These are phyloP conservation scores for Annulohypoxylon nitens DNA, from an alignment of 495 filamentous ascomycete species.

Conservation along the genomic window DNA sequence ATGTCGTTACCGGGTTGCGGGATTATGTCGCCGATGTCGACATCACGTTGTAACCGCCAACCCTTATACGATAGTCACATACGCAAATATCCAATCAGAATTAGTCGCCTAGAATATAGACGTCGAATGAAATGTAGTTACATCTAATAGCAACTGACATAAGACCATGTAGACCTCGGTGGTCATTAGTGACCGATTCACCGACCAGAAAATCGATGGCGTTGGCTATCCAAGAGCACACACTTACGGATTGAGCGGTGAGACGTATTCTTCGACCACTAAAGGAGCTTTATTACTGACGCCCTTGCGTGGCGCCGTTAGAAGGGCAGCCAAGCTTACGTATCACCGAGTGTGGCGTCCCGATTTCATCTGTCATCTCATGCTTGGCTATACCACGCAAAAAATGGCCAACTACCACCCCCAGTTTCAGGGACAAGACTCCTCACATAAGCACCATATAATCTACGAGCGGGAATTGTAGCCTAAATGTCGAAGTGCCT, in stretches of 20 bases:
- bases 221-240: neutral
- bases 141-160: conserved; percentile 4
- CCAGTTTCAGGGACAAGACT: conserved; percentile 1
- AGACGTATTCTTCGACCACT: conserved; percentile 18
- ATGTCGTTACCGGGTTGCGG: neutral
- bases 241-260: conserved; percentile 11
- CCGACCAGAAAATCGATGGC: conserved; percentile 30
- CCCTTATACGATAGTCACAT: conserved; percentile 3
- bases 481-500: conserved; percentile 19
- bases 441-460: conserved; percentile 35
- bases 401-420: neutral
- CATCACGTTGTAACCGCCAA: neutral
- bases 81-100: conserved; percentile 2
- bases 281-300: conserved; percentile 4
- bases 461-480: conserved; percentile 23
- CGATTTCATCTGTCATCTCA: conserved; percentile 1
- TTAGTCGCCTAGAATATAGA: neutral
- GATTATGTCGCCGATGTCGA: neutral
- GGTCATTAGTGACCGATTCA: conserved; percentile 35
- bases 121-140: neutral
- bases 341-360: conserved; percentile 16
- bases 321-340: conserved; percentile 20
- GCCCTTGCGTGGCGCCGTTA: conserved; percentile 26
- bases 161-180: conserved; percentile 30
- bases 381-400: conserved; percentile 14